Evolutionary conservation across 495 filamentous ascomycete species (phyloP).

Genomic region (Penicillium parvum): DNA sequence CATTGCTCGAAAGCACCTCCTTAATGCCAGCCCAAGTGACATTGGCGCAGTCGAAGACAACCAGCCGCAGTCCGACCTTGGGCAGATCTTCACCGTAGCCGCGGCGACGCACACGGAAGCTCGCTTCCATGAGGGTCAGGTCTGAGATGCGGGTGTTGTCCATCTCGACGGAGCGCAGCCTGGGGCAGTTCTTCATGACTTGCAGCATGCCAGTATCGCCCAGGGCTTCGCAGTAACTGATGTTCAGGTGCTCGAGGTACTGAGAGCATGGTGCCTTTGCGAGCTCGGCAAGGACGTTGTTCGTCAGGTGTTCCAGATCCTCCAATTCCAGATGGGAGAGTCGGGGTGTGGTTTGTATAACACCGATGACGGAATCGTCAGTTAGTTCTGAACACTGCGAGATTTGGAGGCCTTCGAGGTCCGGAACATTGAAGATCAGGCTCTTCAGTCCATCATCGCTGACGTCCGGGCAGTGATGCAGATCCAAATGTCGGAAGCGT

Average conservation of each 20-base stretch:
- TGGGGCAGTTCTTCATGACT: constrained; percentile 68
- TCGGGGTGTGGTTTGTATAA: constrained; percentile 68
- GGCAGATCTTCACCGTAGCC: constrained; percentile 50
- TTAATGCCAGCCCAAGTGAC: constrained; percentile 91
- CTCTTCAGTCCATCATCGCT: constrained; percentile 64
- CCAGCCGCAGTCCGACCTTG: constrained; percentile 64
- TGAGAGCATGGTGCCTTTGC: constrained; percentile 69
- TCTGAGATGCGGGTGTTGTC: constrained; percentile 93
- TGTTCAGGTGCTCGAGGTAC: constrained; percentile 70
- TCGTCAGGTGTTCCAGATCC: constrained; percentile 74
- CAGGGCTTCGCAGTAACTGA: constrained; percentile 84
- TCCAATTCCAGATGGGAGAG: constrained; percentile 89
- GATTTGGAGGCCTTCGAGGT: constrained; percentile 76
- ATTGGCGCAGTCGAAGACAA: constrained; percentile 83
- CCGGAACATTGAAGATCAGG: constrained; percentile 69
- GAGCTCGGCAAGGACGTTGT: constrained; percentile 64
- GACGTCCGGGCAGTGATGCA: constrained; percentile 71
- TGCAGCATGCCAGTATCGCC: constrained; percentile 83
- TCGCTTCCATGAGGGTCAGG: constrained; percentile 81
- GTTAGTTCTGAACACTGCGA: constrained; percentile 66
- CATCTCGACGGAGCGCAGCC: constrained; percentile 70
- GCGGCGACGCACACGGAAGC: constrained; percentile 65
- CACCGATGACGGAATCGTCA: constrained; percentile 65
- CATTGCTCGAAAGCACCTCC: constrained; percentile 80
- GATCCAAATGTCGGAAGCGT: constrained; percentile 75